Evolutionary conservation across 441 rosid species (phyloP).

Genomic region (Sinapis alba): DNA sequence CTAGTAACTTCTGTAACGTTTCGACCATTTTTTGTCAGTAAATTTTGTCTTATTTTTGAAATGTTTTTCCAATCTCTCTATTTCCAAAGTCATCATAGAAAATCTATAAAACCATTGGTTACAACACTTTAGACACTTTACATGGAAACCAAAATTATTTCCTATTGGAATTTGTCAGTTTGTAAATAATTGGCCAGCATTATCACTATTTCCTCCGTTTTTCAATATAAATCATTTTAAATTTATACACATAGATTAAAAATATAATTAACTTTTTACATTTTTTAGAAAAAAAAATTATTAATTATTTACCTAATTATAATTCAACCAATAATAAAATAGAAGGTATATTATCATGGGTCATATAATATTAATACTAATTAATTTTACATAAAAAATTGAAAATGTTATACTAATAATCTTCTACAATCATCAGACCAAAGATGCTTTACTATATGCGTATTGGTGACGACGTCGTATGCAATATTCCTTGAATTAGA

Average conservation of each 20-base stretch:
- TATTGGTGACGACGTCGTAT: conserved; percentile 8
- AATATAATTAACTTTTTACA: too few relatives aligned
- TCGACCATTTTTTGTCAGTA: too few relatives aligned
- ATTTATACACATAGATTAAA: too few relatives aligned
- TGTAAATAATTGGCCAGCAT: not conserved
- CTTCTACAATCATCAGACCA: not conserved
- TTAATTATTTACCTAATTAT: too few relatives aligned
- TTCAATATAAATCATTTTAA: too few relatives aligned
- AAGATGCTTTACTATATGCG: not conserved
- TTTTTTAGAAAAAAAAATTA: too few relatives aligned
- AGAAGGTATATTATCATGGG: too few relatives aligned
- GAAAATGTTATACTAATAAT: too few relatives aligned
- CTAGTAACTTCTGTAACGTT: not conserved
- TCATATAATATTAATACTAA: too few relatives aligned
- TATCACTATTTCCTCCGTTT: too few relatives aligned
- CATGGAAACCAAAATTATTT: not conserved
- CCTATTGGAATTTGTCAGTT: not conserved
- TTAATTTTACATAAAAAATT: too few relatives aligned
- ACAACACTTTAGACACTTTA: not conserved
- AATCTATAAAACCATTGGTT: not conserved
- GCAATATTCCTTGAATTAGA: not conserved
- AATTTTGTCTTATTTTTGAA: not conserved
- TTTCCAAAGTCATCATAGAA: not conserved
- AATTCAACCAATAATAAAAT: too few relatives aligned
- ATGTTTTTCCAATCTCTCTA: not conserved